Conservation (phyloP, 805 yeast species). For the Isabelozyma rhagii region DNA sequence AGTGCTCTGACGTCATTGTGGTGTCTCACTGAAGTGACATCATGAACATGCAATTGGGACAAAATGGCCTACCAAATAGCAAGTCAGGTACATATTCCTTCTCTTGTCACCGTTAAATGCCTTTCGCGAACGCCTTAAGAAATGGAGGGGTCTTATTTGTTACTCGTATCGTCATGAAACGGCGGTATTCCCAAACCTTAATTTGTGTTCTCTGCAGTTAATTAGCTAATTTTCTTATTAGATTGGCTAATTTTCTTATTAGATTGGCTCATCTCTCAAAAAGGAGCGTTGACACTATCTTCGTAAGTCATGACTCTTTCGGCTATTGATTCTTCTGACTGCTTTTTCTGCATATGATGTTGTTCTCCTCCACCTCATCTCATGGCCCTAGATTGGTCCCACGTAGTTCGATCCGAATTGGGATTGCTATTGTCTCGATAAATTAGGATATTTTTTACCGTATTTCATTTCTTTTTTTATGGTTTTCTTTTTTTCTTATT, state of each 20-base stretch:
- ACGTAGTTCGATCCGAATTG: no score
- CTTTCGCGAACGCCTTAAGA: background rate
- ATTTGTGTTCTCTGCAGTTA: background rate
- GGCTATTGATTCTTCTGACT: background rate
- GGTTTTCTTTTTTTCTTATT: no score
- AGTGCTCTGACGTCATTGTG: background rate
- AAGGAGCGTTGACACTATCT: background rate
- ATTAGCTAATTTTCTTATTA: background rate
- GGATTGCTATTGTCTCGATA: background rate
- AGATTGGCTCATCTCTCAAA: background rate
- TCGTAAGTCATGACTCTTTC: background rate
- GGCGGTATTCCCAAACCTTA: background rate
- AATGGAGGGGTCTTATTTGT: background rate
- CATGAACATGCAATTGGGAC: no score
- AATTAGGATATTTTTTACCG: background rate
- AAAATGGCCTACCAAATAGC: no score
- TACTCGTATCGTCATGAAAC: background rate
- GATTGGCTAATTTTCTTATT: background rate
- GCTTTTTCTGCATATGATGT: no score
- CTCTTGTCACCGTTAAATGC: background rate
- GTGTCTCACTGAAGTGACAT: background rate
- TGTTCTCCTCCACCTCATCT: no score
- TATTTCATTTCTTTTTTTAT: background rate
- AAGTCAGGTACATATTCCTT: no score
- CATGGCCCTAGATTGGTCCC: no score